phyloP scores from a whole-genome alignment of 495 filamentous ascomycete genomes.

The Barbatosphaeria neglecta region DNA sequence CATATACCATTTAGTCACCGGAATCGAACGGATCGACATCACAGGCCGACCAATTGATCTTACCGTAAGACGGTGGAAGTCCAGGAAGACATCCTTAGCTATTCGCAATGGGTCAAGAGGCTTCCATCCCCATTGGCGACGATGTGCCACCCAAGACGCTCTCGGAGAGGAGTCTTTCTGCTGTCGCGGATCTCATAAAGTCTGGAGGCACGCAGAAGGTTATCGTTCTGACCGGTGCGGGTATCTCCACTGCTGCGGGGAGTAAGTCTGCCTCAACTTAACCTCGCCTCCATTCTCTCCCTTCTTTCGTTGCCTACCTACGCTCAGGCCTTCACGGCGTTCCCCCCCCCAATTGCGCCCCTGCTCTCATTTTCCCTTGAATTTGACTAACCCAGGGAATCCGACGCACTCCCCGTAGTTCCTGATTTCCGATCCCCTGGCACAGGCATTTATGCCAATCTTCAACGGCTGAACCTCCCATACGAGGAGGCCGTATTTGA shows the following conservation, averaged over 20 bases:
- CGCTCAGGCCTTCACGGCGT: too few relatives aligned
- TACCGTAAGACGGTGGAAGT: too few relatives aligned
- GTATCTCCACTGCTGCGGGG: constrained; percentile 48
- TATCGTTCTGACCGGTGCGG: constrained; percentile 68
- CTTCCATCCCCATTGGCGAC: constrained; percentile 45
- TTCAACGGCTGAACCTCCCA: constrained; percentile 70
- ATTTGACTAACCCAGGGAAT: too few relatives aligned
- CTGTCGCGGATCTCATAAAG: constrained; percentile 64
- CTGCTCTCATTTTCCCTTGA: too few relatives aligned
- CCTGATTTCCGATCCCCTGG: constrained; percentile 69
- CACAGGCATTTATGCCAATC: constrained; percentile 72
- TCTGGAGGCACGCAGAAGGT: constrained; percentile 53
- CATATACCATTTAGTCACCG: too few relatives aligned
- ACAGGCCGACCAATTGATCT: too few relatives aligned
- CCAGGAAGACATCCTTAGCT: too few relatives aligned
- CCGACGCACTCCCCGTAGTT: constrained; percentile 37
- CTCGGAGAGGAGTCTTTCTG: constrained; percentile 52
- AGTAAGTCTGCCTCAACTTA: constrained; percentile 31
- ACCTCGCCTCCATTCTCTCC: background rate
- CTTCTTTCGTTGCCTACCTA: background rate
- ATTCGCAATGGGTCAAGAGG: constrained; percentile 34
- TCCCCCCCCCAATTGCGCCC: too few relatives aligned
- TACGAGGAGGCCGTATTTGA: constrained; percentile 75
- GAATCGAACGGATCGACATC: too few relatives aligned
- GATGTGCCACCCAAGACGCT: constrained; percentile 53